Conservation (phyloP, 2,329 filamentous ascomycete genomes). For the Colletotrichum siamense region DNA sequence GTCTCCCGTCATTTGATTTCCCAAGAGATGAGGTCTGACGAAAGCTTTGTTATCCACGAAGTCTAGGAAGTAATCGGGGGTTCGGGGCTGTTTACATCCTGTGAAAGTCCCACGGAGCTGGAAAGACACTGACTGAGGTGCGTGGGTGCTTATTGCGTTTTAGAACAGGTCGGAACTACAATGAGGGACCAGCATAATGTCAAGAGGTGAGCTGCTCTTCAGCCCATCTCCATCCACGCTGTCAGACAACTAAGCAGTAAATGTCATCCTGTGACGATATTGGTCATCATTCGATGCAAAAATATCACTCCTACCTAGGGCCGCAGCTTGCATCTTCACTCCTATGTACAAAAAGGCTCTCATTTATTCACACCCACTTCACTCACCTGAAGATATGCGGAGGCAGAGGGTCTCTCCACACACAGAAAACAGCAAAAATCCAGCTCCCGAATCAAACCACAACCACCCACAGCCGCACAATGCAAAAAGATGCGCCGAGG, state of each 20-base stretch:
- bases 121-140: neutral
- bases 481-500: constrained; percentile 5
- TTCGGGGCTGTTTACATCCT: fast-evolving
- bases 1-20: neutral
- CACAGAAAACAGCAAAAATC: neutral
- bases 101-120: neutral
- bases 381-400: neutral
- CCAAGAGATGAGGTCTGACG: neutral
- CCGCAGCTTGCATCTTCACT: neutral
- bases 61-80: neutral
- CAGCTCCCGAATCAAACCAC: fast-evolving
- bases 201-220: neutral
- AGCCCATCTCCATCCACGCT: neutral
- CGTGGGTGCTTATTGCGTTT: neutral
- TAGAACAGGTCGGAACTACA: neutral
- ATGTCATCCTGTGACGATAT: neutral
- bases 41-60: neutral
- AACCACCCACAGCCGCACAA: neutral
- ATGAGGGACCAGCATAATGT: neutral
- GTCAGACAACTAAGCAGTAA: fast-evolving
- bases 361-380: neutral
- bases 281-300: fast-evolving
- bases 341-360: neutral
- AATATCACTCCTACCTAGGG: neutral
- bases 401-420: neutral